Evolutionary conservation across 2,329 filamentous ascomycete species (phyloP).

Genomic region (Sporothrix globosa): DNA sequence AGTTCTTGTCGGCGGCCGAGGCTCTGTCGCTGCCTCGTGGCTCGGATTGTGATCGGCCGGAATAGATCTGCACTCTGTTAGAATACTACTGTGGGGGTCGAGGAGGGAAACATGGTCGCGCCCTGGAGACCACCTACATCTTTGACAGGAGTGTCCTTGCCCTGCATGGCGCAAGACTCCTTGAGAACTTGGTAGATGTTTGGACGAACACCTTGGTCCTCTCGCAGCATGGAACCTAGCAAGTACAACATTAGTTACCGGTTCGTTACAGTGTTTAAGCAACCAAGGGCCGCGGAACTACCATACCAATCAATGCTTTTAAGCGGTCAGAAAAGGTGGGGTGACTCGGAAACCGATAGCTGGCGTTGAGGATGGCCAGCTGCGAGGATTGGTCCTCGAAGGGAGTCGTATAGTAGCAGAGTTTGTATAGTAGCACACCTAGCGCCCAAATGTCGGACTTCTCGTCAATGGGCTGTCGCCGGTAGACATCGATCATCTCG

Average conservation of each 20-base stretch:
- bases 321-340: conserved; percentile 87
- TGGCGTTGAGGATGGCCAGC: conserved; percentile 94
- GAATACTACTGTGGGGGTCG: background rate
- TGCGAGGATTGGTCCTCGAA: conserved; percentile 93
- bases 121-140: conserved; percentile 63
- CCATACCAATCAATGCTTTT: conserved; percentile 82
- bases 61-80: conserved; percentile 66
- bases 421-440: conserved; percentile 92
- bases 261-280: too few relatives aligned
- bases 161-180: conserved; percentile 87
- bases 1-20: conserved; percentile 55
- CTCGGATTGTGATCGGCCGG: conserved; percentile 66
- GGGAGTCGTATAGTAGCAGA: conserved; percentile 98
- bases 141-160: conserved; percentile 81
- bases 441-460: conserved; percentile 99
- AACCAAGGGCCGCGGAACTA: background rate
- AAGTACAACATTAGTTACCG: background rate
- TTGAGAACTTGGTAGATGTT: conserved; percentile 93
- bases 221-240: conserved; percentile 83
- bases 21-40: conserved; percentile 55
- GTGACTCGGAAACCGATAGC: conserved; percentile 86
- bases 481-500: conserved; percentile 98
- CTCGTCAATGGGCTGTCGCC: conserved; percentile 94
- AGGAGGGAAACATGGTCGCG: background rate
- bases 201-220: conserved; percentile 75